phyloP scores from a whole-genome alignment of 2,329 filamentous ascomycete species.

The Arthrobotrys sinensis region DNA sequence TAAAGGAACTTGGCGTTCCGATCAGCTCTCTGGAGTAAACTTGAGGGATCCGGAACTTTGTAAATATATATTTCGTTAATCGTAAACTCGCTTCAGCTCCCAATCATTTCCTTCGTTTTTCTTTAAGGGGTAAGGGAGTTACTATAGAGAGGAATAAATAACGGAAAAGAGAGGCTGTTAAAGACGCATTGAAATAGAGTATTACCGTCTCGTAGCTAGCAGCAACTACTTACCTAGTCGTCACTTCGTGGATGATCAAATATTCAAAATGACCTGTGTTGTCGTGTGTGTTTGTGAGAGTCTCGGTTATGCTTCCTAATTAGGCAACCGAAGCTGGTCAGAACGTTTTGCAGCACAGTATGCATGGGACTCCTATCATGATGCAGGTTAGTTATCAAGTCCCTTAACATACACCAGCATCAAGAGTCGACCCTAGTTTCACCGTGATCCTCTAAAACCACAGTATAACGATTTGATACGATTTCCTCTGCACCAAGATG shows the following conservation, averaged over 20 bases:
- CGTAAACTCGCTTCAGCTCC: background rate
- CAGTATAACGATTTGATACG: background rate
- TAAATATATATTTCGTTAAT: background rate
- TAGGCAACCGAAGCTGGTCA: background rate
- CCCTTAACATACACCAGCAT: background rate
- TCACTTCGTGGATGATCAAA: too few species aligned
- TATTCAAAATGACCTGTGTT: too few species aligned
- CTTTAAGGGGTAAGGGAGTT: too few species aligned
- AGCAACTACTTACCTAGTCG: too few species aligned
- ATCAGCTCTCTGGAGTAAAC: background rate
- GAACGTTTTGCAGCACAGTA: background rate
- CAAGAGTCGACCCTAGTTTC: background rate
- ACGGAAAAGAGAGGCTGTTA: too few species aligned
- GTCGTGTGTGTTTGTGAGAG: background rate
- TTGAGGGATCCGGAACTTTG: background rate
- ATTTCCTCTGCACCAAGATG: slow-evolving; percentile 27
- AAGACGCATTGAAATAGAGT: too few species aligned
- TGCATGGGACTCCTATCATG: background rate
- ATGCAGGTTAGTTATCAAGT: background rate
- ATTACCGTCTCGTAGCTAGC: background rate
- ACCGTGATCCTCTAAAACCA: background rate
- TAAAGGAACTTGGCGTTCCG: background rate
- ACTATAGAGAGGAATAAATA: too few species aligned
- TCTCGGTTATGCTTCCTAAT: background rate
- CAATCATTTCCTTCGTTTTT: background rate